A percentile compares a stretch with the other conserved stretches of the same genome.
phyloP scores from a whole-genome alignment of 257 asterid genomes.

The Misopates orontium region DNA sequence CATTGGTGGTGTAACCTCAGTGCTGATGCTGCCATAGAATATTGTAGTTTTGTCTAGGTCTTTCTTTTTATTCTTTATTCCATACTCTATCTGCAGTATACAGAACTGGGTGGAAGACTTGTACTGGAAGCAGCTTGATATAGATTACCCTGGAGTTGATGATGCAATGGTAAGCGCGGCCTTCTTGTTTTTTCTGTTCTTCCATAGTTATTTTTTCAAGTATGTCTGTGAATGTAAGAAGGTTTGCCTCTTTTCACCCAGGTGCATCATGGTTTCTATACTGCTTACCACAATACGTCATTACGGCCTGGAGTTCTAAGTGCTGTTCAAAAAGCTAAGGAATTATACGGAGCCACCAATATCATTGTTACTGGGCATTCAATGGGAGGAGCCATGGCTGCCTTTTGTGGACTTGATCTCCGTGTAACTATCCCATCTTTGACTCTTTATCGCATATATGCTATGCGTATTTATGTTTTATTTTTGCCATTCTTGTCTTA shows the following conservation, averaged over 20 bases:
- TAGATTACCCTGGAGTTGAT: conserved; percentile 84
- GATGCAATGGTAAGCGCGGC: conserved; percentile 72
- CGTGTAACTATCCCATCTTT: conserved; percentile 43
- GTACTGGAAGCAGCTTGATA: conserved; percentile 96
- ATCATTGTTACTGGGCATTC: conserved; percentile 93
- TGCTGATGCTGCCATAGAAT: conserved; percentile 10
- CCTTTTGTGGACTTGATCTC: conserved; percentile 92
- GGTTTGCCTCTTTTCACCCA: conserved; percentile 32
- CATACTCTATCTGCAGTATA: conserved; percentile 53
- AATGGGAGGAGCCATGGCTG: conserved; percentile 99
- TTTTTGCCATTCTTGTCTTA: neutral
- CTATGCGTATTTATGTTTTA: neutral
- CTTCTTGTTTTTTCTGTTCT: conserved; percentile 19
- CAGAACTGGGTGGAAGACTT: conserved; percentile 96
- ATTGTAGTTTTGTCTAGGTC: neutral
- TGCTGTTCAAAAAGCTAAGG: conserved; percentile 59
- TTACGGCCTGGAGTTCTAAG: conserved; percentile 71
- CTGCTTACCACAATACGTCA: conserved; percentile 86
- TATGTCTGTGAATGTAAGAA: conserved; percentile 16
- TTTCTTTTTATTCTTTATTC: conserved; percentile 15
- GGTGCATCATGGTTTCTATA: conserved; percentile 98
- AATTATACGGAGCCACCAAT: conserved; percentile 57
- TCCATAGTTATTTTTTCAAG: neutral
- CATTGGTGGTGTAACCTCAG: conserved; percentile 12
- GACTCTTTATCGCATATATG: conserved; percentile 9